phyloP scores from a whole-genome alignment of 1,284 basidiomycete species.

The Pholiota adiposa region DNA sequence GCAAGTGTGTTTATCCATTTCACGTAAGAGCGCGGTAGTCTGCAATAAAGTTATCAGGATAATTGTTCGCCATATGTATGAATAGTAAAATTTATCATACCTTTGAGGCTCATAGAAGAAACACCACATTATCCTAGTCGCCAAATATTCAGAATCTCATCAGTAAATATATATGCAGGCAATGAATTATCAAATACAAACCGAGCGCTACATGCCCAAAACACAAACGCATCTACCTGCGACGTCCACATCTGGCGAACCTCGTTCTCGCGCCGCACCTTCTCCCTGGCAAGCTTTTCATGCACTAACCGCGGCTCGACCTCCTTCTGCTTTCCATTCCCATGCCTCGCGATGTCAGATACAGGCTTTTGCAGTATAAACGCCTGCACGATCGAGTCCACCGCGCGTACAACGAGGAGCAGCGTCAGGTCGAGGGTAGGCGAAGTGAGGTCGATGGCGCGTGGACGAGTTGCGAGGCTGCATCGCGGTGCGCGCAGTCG shows the following conservation, averaged over 20 bases:
- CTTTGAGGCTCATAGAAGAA: constrained; percentile 76
- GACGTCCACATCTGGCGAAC: constrained; percentile 41
- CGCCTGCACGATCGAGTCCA: constrained; percentile 62
- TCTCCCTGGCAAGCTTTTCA: constrained; percentile 26
- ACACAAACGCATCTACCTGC: constrained; percentile 66
- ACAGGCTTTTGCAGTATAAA: constrained; percentile 43
- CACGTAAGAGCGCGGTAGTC: constrained; percentile 72
- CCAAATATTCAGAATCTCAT: background rate
- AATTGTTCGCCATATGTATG: background rate
- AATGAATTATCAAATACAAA: constrained; percentile 32
- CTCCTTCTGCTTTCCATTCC: background rate
- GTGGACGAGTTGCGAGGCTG: background rate
- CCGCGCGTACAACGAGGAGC: constrained; percentile 68
- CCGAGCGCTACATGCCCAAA: constrained; percentile 79
- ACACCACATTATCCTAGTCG: constrained; percentile 85
- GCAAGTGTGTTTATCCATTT: constrained; percentile 78
- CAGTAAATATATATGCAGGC: background rate
- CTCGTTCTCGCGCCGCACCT: constrained; percentile 22
- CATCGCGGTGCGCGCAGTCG: constrained; percentile 3
- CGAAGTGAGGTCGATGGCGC: constrained; percentile 36
- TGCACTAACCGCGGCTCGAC: constrained; percentile 22
- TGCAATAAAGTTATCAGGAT: constrained; percentile 30
- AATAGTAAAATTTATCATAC: constrained; percentile 42
- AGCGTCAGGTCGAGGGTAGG: constrained; percentile 72
- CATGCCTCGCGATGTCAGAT: constrained; percentile 7